Base-by-base conservation (phyloP, 192 early-diverging fungal species). In the Dimargaris cristalligena region DNA sequence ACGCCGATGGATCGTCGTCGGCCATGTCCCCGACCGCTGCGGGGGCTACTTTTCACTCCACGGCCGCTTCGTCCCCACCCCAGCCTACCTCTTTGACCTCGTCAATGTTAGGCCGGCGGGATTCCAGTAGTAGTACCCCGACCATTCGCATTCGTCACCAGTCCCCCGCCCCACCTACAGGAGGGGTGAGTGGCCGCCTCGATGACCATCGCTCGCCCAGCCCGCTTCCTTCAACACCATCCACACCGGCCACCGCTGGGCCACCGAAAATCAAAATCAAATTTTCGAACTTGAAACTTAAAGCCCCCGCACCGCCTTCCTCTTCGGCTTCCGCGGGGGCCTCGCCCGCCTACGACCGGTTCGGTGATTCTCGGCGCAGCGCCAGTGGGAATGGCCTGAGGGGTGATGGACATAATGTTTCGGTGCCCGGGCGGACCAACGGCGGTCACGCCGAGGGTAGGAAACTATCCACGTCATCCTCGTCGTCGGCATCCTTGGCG, bases 201-300 rank as follows among this genome's bases (percentile, higher is more conserved):
- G 8, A 10, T 41, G 8, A 41, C 38, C 38, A 16, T 10, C 16
- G 6, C 38, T 16, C 8, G 8, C 38, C 6, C 38, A 41, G 8
- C 8, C 38, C 38, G 16, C 38, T 41, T 16, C 38, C 38, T 41
- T 41, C 38, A 41, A 41, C 38, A 16, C 16, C 38, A 41, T 6
- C 38, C 6, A 16, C 38, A 6, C 38, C 38, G 38, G 38, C 38
- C 8, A 16, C 38, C 8, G 38, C 13, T 29, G 50, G 50, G 50
- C 22, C 28, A 52, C 50, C 50, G 2, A 52, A 52, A 26, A 52
- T 52, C 30, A 52, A 52, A 26, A 52, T 52, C 25, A 16, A 26
- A 52, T 52, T 52, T 1, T 52, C 50, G 6, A 47, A n/a, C 38
- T 16, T 41, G 8, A 41, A 41, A 41, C 38, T 16, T 16, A 41